Evolutionary conservation across 2,329 filamentous ascomycete genomes (phyloP), one percentile per base, ranked within the genome.

Genomic region (Cladosporium oxysporum): DNA sequence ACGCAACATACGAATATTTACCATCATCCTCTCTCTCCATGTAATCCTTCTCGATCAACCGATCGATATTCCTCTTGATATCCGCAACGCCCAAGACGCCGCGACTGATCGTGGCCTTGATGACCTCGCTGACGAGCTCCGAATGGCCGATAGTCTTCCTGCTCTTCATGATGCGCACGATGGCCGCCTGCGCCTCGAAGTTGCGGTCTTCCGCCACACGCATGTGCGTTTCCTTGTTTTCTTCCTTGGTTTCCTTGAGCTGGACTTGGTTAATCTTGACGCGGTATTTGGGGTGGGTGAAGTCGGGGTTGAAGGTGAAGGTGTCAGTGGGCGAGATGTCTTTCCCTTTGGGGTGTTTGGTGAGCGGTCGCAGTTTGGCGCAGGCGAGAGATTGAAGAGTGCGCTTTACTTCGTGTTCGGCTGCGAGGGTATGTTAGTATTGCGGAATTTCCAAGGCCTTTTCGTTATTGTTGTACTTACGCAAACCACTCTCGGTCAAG

Each of bases 191-290:
- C 0, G 93, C 97, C 81, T 99, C 96, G 74, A 96, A 97, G 75
- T 97, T 92, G 60, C 95, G 84, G 76, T 99, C 95, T 62, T 91
- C 90, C 0, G 89, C 90, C 5, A 99, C 92, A 52, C 92, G 87
- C 78, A 97, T 90, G 78, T 98, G 93, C 1, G 93, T 98, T 72
- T 91, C 92, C 79, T 93, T 91, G 80, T 97, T 97, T 80, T 99
- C 95, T 75, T 94, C 91, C 73, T 91, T 91, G 0, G 95, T 98
- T 80, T 99, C 95, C 80, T 95, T 96, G 60, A 97, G 86, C 79
- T 99, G 95, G 72, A 99, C 95, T 79, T 97, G 94, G 80, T 98
- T 99, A 83, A 99, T 97, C 83, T 99, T 99, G 80, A 99, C 89
- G 65, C 93, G 88, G 79, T 91, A 91, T 78, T 95, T 96, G 23